A percentile compares a stretch with the other conserved stretches of the same genome.
Evolutionary conservation across 1,284 basidiomycete genomes (phyloP).

Genomic region (Pseudozyma hubeiensis): DNA sequence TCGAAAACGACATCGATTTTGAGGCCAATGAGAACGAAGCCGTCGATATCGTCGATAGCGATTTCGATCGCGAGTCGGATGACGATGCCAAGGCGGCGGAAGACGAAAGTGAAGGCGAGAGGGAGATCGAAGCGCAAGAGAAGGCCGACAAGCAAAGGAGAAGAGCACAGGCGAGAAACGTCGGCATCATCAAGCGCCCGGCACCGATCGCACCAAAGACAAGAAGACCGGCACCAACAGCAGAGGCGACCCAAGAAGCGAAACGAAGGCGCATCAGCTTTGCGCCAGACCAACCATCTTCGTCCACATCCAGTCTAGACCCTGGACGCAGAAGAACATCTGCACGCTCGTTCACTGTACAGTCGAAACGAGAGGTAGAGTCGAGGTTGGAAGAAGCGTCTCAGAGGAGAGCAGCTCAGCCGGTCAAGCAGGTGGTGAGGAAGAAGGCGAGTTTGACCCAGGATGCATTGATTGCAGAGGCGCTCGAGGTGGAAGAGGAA

Average conservation of each 20-base stretch:
- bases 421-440: conserved; percentile 22
- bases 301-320: not conserved
- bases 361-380: conserved; percentile 58
- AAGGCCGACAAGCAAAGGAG: conserved; percentile 39
- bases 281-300: conserved; percentile 25
- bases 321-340: conserved; percentile 15
- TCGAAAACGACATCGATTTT: conserved; percentile 63
- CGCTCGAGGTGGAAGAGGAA: conserved; percentile 84
- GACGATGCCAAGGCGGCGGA: conserved; percentile 39
- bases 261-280: conserved; percentile 43
- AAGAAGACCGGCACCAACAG: not conserved
- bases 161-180: conserved; percentile 23
- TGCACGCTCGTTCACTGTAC: conserved; percentile 53
- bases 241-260: not conserved
- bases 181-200: conserved; percentile 22
- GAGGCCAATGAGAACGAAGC: conserved; percentile 56
- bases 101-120: conserved; percentile 49
- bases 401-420: conserved; percentile 73
- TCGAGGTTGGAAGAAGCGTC: conserved; percentile 73
- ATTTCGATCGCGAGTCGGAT: conserved; percentile 60
- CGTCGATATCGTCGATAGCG: conserved; percentile 65
- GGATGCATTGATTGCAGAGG: conserved; percentile 81
- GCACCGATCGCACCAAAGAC: not conserved
- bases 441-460: conserved; percentile 74
- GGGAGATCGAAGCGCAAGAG: conserved; percentile 55